phyloP scores from a whole-genome alignment of 352 stramenopile genomes.

The Pythium chondricola region DNA sequence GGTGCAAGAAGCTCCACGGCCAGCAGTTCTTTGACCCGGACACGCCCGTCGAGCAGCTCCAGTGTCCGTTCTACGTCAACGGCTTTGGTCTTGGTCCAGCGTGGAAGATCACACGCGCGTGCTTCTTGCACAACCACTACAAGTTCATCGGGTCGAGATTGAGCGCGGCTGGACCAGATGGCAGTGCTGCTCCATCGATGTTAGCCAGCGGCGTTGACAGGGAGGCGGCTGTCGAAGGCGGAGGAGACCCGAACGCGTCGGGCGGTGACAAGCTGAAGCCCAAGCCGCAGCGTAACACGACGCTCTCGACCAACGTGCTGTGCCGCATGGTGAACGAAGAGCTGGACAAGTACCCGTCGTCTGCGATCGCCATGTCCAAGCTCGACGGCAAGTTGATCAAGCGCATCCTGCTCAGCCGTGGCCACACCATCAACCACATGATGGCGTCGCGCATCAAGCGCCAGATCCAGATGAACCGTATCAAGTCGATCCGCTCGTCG shows the following conservation, averaged over 20 bases:
- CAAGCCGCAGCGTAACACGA: conserved; percentile 59
- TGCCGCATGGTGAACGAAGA: conserved; percentile 72
- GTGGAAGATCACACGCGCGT: conserved; percentile 75
- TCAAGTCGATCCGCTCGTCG: conserved; percentile 48
- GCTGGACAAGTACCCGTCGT: conserved; percentile 51
- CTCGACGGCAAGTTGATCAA: conserved; percentile 72
- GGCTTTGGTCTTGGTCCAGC: conserved; percentile 52
- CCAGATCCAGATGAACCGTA: conserved; percentile 52
- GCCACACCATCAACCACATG: conserved; percentile 80
- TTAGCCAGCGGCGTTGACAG: neutral
- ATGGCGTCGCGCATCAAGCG: conserved; percentile 79
- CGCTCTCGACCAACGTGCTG: conserved; percentile 69
- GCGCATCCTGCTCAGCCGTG: conserved; percentile 56
- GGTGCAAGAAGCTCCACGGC: conserved; percentile 72
- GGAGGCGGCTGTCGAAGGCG: neutral
- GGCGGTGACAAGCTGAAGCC: conserved; percentile 2
- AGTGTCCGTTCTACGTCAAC: conserved; percentile 81
- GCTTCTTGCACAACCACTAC: conserved; percentile 80
- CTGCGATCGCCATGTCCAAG: conserved; percentile 54
- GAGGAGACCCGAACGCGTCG: conserved; percentile 1
- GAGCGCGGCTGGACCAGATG: neutral
- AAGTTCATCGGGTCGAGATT: conserved; percentile 72
- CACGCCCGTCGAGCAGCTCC: conserved; percentile 37
- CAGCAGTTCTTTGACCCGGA: conserved; percentile 70
- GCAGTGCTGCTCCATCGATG: too few species aligned